A percentile compares a stretch with the other conserved stretches of the same genome.
Conservation (phyloP, 2,329 filamentous ascomycete genomes). For the Fonsecaea monophora region DNA sequence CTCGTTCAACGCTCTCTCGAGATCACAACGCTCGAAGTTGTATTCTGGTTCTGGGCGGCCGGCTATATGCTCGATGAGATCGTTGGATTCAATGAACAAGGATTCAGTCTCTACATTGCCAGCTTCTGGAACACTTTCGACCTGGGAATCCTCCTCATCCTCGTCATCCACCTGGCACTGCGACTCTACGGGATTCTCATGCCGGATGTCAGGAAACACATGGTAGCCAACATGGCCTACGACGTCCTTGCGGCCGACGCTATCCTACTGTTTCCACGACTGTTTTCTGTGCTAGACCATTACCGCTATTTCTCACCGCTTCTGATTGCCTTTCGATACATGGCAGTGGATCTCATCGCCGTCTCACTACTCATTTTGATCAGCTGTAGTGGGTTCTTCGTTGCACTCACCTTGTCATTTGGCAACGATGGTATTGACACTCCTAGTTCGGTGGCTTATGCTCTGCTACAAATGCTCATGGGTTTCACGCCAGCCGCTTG, state of each 20-base stretch:
- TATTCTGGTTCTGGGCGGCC: slow-evolving; percentile 98
- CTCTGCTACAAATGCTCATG: slow-evolving; percentile 92
- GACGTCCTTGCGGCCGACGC: slow-evolving; percentile 93
- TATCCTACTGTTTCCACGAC: slow-evolving; percentile 83
- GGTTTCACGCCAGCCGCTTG: slow-evolving; percentile 94
- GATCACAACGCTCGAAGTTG: slow-evolving; percentile 82
- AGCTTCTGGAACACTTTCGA: slow-evolving; percentile 98
- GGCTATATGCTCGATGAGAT: slow-evolving; percentile 97
- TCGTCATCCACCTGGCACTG: slow-evolving; percentile 89
- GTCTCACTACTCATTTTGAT: slow-evolving; percentile 85
- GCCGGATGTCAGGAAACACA: slow-evolving; percentile 70
- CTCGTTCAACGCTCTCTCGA: slow-evolving; percentile 74
- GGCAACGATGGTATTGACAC: slow-evolving; percentile 70
- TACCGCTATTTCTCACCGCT: slow-evolving; percentile 96
- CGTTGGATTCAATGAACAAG: slow-evolving; percentile 94
- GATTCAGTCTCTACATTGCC: slow-evolving; percentile 95
- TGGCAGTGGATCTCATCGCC: slow-evolving; percentile 87
- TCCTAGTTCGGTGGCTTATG: slow-evolving; percentile 79
- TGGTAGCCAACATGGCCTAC: slow-evolving; percentile 84
- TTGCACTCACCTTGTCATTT: slow-evolving; percentile 87
- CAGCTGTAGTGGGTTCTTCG: slow-evolving; percentile 91
- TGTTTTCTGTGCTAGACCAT: slow-evolving; percentile 92
- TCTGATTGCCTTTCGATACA: slow-evolving; percentile 89
- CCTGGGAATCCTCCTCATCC: slow-evolving; percentile 81
- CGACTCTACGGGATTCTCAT: slow-evolving; percentile 86